Percentiles rank a stretch among this genome's conserved stretches.
Conservation (phyloP, 805 yeast species). For the Pichia californica region DNA sequence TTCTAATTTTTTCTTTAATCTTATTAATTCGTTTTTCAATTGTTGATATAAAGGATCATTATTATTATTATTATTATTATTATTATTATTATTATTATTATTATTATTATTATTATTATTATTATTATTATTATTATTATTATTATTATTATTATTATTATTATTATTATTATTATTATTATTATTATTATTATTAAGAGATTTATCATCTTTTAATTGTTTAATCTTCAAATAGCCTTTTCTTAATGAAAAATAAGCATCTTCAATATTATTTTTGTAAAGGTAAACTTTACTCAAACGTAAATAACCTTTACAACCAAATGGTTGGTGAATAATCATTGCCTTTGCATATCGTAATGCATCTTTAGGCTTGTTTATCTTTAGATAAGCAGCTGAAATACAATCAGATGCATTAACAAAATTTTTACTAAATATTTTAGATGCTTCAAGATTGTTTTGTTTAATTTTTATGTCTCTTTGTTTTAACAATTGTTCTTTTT, state of each 20-base stretch:
- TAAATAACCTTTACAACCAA: slow-evolving; percentile 44
- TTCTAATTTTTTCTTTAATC: background rate
- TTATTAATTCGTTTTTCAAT: slow-evolving; percentile 15
- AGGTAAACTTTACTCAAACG: slow-evolving; percentile 35
- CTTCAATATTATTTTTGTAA: slow-evolving; percentile 22
- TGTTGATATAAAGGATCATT: slow-evolving; percentile 30
- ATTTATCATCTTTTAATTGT: slow-evolving; percentile 25
- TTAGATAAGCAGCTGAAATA: slow-evolving; percentile 45
- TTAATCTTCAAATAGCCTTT: slow-evolving; percentile 35
- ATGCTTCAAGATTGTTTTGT: background rate
- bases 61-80: slow-evolving; percentile 21
- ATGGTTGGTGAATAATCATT: slow-evolving; percentile 34
- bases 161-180: slow-evolving; percentile 29
- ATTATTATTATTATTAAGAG: slow-evolving; percentile 18
- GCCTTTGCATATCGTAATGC: slow-evolving; percentile 35
- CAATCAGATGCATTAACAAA: slow-evolving; percentile 30
- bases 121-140: slow-evolving; percentile 19
- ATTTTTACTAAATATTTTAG: background rate
- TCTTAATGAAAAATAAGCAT: slow-evolving; percentile 33
- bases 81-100: slow-evolving; percentile 19
- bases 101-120: slow-evolving; percentile 29
- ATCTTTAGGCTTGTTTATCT: slow-evolving; percentile 26
- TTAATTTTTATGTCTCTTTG: background rate
- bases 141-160: slow-evolving; percentile 23
- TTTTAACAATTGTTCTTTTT: background rate